Base-by-base conservation (phyloP, 139 green algal genomes). In the Gonium pectorale region DNA sequence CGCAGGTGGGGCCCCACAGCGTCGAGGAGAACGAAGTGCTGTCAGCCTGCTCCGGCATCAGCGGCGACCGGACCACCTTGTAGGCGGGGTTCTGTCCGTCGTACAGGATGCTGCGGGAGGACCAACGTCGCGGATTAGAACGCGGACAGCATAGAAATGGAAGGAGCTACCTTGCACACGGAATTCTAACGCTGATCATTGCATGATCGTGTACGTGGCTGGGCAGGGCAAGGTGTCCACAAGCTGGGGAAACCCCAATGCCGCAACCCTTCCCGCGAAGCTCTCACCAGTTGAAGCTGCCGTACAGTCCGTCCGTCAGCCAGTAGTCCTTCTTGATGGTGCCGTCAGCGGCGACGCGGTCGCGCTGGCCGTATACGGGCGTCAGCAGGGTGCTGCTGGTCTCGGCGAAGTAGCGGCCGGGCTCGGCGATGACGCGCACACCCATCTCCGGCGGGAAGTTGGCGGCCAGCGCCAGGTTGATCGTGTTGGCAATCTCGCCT, bases 361-460 rank as follows among this genome's bases (percentile, higher is more conserved):
- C 82, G 31, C 97, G 92, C 59, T 89, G 87, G 41, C 97, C 97
- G 79, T 97, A 98, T 13, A 99, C 90, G 35, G 92, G 91, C 49
- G 91, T 94, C 38, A 93, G 80, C 70, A 99, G 88, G 31, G 96
- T 97, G 77, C 89, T 90, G 51, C 90, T 85, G 29, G 93, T 92
- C 95, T 99, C 97, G 8, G 97, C 96, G 92, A 99, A 99, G 93
- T 97, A 99, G 52, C 97, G 91, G 9, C 97, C 97, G 4, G 97
- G 97, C 92, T 99, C 97, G 0, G 97, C 94, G 74, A 99, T 99
- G 31, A 99, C 86, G 80, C 88, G 85, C 63, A 98, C 91, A 37
- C 89, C 91, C 41, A 56, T 80, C 43, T 92, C 90, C 5, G 88
- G 81, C 3, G 96, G 96, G 89, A 99, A 99, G 87, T 96, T 83